These are phyloP conservation scores for Penicillium corylophilum DNA, from an alignment of 2,329 filamentous ascomycete genomes.

Conservation along the genomic window DNA sequence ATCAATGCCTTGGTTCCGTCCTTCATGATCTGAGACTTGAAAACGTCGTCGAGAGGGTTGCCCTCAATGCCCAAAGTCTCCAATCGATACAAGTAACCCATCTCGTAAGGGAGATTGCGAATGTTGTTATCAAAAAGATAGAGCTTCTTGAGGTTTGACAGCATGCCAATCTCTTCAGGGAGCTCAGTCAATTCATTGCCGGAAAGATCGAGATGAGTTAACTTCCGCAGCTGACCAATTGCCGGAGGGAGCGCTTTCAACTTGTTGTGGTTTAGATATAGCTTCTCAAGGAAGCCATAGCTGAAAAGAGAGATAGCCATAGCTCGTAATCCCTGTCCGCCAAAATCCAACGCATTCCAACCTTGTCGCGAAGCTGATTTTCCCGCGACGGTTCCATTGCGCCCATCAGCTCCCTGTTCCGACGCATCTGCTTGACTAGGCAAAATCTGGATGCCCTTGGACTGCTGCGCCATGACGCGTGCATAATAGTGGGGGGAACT, in stretches of 20 bases:
- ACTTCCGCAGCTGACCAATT: slow-evolving; percentile 77
- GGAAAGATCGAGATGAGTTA: slow-evolving; percentile 83
- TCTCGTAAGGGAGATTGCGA: slow-evolving; percentile 74
- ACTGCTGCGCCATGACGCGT: slow-evolving; percentile 47
- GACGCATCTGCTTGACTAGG: slow-evolving; percentile 51
- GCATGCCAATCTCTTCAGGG: slow-evolving; percentile 93
- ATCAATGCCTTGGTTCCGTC: slow-evolving; percentile 85
- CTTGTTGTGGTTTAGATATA: slow-evolving; percentile 93
- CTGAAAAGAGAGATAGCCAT: slow-evolving; percentile 76
- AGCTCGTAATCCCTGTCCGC: slow-evolving; percentile 88
- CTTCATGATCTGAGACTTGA: slow-evolving; percentile 81
- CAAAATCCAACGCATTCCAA: slow-evolving; percentile 92
- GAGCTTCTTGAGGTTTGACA: slow-evolving; percentile 83
- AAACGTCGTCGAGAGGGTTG: slow-evolving; percentile 73
- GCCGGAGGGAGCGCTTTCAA: slow-evolving; percentile 73
- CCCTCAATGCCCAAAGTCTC: slow-evolving; percentile 90
- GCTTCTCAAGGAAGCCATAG: slow-evolving; percentile 85
- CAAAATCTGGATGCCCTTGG: slow-evolving; percentile 47
- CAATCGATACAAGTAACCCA: slow-evolving; percentile 84
- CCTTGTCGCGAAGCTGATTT: slow-evolving; percentile 64
- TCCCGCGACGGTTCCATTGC: slow-evolving; percentile 65
- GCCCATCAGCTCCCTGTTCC: slow-evolving; percentile 53
- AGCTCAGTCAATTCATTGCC: slow-evolving; percentile 80
- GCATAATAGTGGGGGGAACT: slow-evolving; percentile 70
- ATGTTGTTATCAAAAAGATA: slow-evolving; percentile 90